Conservation (phyloP, 306 rosid species). For the Prinsepia uniflora region DNA sequence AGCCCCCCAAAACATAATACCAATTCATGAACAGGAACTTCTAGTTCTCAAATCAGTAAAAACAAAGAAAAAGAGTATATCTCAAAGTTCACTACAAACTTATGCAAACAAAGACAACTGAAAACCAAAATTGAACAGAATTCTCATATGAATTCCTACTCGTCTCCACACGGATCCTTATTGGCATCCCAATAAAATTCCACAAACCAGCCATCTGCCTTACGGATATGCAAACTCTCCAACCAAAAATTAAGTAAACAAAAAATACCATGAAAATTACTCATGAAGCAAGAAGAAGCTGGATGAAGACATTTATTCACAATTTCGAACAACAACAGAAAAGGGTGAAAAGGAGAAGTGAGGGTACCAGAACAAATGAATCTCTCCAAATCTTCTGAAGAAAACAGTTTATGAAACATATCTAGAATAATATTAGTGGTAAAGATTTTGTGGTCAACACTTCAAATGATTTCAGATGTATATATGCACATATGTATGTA, state of each 20-base stretch:
- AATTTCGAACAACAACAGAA: neutral
- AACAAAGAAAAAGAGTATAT: no score
- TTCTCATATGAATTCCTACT: no score
- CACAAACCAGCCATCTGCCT: no score
- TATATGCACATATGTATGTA: neutral
- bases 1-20: neutral
- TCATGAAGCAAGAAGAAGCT: neutral
- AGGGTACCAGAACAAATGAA: neutral
- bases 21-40: neutral
- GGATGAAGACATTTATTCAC: neutral
- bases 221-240: no score
- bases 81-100: no score
- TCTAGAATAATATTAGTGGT: no score
- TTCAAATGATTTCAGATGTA: neutral
- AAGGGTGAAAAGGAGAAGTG: neutral
- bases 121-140: no score
- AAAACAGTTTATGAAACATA: neutral
- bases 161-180: no score
- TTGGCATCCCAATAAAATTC: neutral
- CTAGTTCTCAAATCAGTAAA: no score
- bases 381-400: neutral
- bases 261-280: neutral
- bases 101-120: no score
- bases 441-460: neutral
- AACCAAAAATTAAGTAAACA: neutral